phyloP scores from a whole-genome alignment of 2,329 filamentous ascomycete genomes.

The Pestalotiopsis sp. region DNA sequence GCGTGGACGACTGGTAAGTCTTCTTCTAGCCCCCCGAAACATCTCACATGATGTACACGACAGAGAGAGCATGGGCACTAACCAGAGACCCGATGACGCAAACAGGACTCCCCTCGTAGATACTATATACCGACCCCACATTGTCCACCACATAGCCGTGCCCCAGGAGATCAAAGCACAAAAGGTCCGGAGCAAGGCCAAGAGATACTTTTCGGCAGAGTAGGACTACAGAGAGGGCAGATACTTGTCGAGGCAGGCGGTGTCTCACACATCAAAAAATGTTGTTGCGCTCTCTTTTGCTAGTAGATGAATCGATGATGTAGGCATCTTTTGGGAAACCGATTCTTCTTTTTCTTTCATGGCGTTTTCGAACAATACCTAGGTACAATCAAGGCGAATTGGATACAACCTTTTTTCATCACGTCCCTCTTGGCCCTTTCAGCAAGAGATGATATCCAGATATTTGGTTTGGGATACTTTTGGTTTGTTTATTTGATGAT shows the following conservation, averaged over 20 bases:
- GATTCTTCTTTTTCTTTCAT: too few relatives aligned
- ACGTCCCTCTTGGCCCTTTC: background rate
- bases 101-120: constrained; percentile 29
- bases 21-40: background rate
- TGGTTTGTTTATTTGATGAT: background rate
- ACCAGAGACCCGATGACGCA: background rate
- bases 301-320: background rate
- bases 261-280: background rate
- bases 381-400: background rate
- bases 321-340: background rate
- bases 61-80: background rate
- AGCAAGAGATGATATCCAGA: background rate
- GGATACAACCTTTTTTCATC: background rate
- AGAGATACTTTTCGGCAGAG: constrained; percentile 73
- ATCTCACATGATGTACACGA: background rate
- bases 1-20: constrained; percentile 79
- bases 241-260: background rate
- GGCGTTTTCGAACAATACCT: constrained; percentile 1
- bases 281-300: background rate
- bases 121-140: constrained; percentile 64
- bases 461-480: background rate
- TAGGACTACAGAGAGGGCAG: constrained; percentile 28
- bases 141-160: constrained; percentile 84
- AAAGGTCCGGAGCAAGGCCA: constrained; percentile 66
- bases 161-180: constrained; percentile 72